Percentiles rank a stretch among this genome's conserved stretches.
phyloP scores from a whole-genome alignment of 2,329 filamentous ascomycete species.

The Trichoderma atrobrunneum region DNA sequence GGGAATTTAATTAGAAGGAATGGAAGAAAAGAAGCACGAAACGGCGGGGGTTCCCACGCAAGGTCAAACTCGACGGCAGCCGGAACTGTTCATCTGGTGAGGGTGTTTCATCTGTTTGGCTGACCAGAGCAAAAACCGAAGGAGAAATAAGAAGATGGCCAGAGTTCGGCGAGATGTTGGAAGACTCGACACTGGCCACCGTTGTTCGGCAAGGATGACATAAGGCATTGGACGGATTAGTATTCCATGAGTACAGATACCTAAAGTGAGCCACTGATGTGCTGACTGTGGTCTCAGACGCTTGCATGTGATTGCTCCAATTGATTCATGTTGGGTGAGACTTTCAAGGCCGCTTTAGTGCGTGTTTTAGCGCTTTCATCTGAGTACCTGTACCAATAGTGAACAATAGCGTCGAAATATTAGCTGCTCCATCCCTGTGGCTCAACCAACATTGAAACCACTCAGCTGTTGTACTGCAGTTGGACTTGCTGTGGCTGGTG shows the following conservation, averaged over 20 bases:
- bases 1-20: neutral
- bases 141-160: neutral
- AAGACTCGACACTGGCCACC: neutral
- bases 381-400: neutral
- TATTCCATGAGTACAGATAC: neutral
- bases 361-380: neutral
- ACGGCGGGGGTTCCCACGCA: neutral
- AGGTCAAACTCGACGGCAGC: neutral
- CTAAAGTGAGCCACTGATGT: neutral
- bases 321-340: neutral
- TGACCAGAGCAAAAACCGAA: neutral
- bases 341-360: neutral
- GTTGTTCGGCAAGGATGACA: constrained; percentile 21
- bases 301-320: constrained; percentile 19
- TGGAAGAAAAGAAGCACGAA: neutral
- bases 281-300: neutral
- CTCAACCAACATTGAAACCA: neutral
- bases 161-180: neutral
- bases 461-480: neutral
- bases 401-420: neutral
- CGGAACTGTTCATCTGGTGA: neutral
- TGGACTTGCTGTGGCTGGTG: constrained; percentile 9
- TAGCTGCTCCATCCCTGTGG: constrained; percentile 3
- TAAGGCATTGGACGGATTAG: constrained; percentile 13
- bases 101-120: constrained; percentile 2